These are phyloP conservation scores for Tephrocybe sp. DNA, from an alignment of 768 basidiomycete genomes.

Conservation along the genomic window DNA sequence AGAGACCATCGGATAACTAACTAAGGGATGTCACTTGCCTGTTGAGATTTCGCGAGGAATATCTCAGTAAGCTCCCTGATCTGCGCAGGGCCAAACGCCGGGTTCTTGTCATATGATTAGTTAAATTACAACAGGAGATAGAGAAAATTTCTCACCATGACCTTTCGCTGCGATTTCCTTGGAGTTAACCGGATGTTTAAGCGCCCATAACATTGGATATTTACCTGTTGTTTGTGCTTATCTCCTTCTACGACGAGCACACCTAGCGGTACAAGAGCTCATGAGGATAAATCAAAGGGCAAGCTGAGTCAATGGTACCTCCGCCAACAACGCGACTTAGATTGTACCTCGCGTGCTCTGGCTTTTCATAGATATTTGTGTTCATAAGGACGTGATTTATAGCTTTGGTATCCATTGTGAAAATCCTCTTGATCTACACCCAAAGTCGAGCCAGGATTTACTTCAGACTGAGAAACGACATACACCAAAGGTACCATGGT, in stretches of 20 bases:
- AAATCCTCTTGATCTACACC: neutral
- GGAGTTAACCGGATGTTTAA: neutral
- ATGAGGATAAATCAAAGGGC: neutral
- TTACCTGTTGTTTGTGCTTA: slow-evolving; percentile 48
- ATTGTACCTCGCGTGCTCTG: slow-evolving; percentile 34
- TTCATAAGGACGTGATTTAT: slow-evolving; percentile 64
- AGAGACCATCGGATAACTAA: neutral
- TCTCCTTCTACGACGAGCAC: slow-evolving; percentile 51
- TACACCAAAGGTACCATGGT: slow-evolving; percentile 40
- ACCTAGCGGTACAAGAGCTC: slow-evolving; percentile 29
- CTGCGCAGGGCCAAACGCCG: slow-evolving; percentile 63
- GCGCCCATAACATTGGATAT: too few relatives aligned
- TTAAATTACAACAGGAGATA: neutral
- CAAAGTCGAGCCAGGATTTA: neutral
- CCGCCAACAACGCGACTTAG: slow-evolving; percentile 43
- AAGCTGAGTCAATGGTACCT: slow-evolving; percentile 23
- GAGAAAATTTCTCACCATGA: slow-evolving; percentile 36
- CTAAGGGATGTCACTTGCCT: slow-evolving; percentile 29
- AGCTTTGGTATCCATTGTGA: slow-evolving; percentile 38
- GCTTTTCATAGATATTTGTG: slow-evolving; percentile 54
- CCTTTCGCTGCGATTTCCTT: slow-evolving; percentile 31
- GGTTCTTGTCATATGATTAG: slow-evolving; percentile 43
- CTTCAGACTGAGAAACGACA: slow-evolving; percentile 34
- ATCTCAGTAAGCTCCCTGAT: slow-evolving; percentile 56
- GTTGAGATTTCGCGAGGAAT: slow-evolving; percentile 53